Conservation (phyloP, 2,329 filamentous ascomycete genomes). For the Beauveria sp. region DNA sequence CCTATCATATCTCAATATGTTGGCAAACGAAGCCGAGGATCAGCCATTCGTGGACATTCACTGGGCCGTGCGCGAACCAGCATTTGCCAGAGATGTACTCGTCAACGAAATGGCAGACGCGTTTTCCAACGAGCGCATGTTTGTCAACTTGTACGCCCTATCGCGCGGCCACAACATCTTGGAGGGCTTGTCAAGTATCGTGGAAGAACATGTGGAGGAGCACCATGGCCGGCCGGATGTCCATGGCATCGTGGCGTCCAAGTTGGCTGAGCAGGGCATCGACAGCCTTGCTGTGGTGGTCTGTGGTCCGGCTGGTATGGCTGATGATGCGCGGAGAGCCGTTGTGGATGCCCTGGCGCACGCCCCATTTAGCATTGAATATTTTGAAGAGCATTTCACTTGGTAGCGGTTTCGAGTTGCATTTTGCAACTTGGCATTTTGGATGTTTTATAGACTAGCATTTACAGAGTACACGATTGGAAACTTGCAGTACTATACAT, state of each 20-base stretch:
- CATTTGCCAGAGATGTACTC: constrained; percentile 28
- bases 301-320: constrained; percentile 37
- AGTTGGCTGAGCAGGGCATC: constrained; percentile 15
- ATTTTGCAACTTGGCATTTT: neutral
- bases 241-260: constrained; percentile 22
- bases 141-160: constrained; percentile 31
- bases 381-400: constrained; percentile 36
- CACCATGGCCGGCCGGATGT: constrained; percentile 27
- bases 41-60: constrained; percentile 22
- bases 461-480: neutral
- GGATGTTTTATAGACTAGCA: neutral
- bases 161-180: constrained; percentile 11
- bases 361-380: constrained; percentile 25
- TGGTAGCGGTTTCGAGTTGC: constrained; percentile 24
- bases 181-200: constrained; percentile 13
- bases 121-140: constrained; percentile 21
- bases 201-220: constrained; percentile 15
- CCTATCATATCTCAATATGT: constrained; percentile 28
- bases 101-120: constrained; percentile 24
- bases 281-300: constrained; percentile 33
- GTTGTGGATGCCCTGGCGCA: constrained; percentile 24
- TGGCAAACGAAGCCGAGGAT: constrained; percentile 14
- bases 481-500: too few species aligned
- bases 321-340: constrained; percentile 32
- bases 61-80: constrained; percentile 36